phyloP scores from a whole-genome alignment of 2,329 filamentous ascomycete genomes.

The Keithomyces neogunnii region DNA sequence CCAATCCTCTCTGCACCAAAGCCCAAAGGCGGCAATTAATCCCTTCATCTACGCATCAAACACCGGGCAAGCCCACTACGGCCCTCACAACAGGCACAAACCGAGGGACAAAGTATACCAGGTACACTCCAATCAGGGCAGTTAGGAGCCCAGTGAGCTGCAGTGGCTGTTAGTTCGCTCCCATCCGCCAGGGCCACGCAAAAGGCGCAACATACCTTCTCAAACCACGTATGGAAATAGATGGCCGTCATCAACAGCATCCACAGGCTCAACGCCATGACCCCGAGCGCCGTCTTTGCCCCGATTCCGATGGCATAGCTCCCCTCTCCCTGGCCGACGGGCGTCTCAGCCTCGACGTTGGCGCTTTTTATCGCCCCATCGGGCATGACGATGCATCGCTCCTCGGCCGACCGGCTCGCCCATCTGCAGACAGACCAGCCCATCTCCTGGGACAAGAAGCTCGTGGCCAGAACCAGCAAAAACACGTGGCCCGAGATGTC shows the following conservation, averaged over 20 bases:
- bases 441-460: constrained; percentile 75
- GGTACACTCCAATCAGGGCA: constrained; percentile 37
- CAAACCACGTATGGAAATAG: constrained; percentile 98
- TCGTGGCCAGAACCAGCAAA: constrained; percentile 75
- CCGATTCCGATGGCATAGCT: constrained; percentile 32
- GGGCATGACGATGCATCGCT: constrained; percentile 54
- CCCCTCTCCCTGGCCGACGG: constrained; percentile 15
- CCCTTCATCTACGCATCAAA: constrained; percentile 22
- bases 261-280: constrained; percentile 73
- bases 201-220: constrained; percentile 59
- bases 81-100: constrained; percentile 37
- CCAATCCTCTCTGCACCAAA: too few relatives aligned
- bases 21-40: neutral
- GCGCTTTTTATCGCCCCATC: constrained; percentile 59
- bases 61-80: constrained; percentile 41
- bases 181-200: too few relatives aligned
- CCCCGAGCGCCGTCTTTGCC: constrained; percentile 48
- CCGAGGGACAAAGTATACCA: constrained; percentile 43
- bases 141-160: constrained; percentile 47
- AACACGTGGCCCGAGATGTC: constrained; percentile 97
- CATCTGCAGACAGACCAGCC: constrained; percentile 46
- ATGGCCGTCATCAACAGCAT: constrained; percentile 98
- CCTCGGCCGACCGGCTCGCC: constrained; percentile 40
- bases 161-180: too few relatives aligned
- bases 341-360: constrained; percentile 33